A percentile compares a stretch with the other conserved stretches of the same genome.
These are phyloP conservation scores for Mercurialis annua DNA, from an alignment of 345 rosid genomes.

Conservation along the genomic window DNA sequence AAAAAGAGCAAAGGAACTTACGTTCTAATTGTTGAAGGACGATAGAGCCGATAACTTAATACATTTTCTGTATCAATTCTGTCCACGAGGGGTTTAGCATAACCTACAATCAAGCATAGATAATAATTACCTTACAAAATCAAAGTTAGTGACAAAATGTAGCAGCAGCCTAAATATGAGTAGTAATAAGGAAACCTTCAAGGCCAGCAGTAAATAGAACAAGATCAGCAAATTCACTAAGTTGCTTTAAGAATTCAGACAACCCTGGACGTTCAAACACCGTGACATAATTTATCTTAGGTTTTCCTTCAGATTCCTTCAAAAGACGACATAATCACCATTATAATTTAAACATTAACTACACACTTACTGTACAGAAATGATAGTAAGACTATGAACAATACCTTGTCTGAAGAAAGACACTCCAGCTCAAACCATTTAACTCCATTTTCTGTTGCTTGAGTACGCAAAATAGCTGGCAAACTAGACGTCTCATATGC, in stretches of 20 bases:
- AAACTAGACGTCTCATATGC: slow-evolving; percentile 87
- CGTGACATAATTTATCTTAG: slow-evolving; percentile 83
- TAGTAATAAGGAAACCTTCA: slow-evolving; percentile 61
- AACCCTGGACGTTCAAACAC: slow-evolving; percentile 98
- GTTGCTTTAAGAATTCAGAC: slow-evolving; percentile 64
- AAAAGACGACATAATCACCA: slow-evolving; percentile 26
- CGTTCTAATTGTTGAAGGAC: slow-evolving; percentile 97
- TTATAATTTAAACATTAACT: slow-evolving; percentile 25
- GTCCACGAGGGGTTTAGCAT: slow-evolving; percentile 97
- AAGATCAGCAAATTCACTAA: slow-evolving; percentile 84
- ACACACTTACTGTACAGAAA: slow-evolving; percentile 4
- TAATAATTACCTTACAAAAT: not conserved
- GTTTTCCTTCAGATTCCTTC: slow-evolving; percentile 86
- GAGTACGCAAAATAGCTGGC: slow-evolving; percentile 54
- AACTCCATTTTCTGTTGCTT: slow-evolving; percentile 75
- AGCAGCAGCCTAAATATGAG: no score
- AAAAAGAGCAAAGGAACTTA: slow-evolving; percentile 32
- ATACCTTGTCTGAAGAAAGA: slow-evolving; percentile 88
- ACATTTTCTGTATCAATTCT: slow-evolving; percentile 65
- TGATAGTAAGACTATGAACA: slow-evolving; percentile 6
- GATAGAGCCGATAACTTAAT: slow-evolving; percentile 75
- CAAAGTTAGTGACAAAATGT: not conserved
- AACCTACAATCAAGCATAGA: slow-evolving; percentile 44
- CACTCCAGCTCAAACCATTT: slow-evolving; percentile 92
- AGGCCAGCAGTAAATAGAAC: slow-evolving; percentile 96